Base-by-base conservation (phyloP, 345 rosid species). In the Moringa oleifera region DNA sequence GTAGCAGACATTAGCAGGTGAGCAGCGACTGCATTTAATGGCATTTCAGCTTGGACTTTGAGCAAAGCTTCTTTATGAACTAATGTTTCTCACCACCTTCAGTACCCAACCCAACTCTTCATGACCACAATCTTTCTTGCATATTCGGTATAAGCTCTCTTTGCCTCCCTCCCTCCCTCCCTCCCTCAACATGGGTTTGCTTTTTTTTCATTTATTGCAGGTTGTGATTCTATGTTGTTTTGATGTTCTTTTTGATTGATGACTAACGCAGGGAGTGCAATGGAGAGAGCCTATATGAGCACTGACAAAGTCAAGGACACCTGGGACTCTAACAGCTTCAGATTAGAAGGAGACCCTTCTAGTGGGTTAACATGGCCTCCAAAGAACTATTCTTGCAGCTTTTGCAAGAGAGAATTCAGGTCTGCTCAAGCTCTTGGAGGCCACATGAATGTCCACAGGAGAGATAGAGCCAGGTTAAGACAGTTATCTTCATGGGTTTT, bases 351-450 rank as follows among this genome's bases (percentile, higher is more conserved):
- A 41, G 47, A 41, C 12, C 12, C 6, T 41, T 41, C 47, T 5
- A 15, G 17, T 41, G 47, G 47, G 47, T 41, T 41, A 41, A 41
- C 76, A 63, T 79, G 80, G 85, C 80, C 85, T 60, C 79, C 82
- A 33, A 79, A 78, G 52, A 81, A 80, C 69, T 84, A 81, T 68
- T 57, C 70, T 49, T 84, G 89, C 62, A 81, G 67, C 73, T 84
- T 81, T 64, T 84, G 89, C 62, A 73, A 71, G 64, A 70, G 86
- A 68, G 79, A 75, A 23, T 84, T 84, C 64, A 80, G 61, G 70
- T 79, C 89, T 24, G 89, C 89, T 71, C 89, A 84, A 77, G 89
- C 89, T 49, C 83, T 85, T 55, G 90, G 90, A 20, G 90, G 90
- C n/a, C 90, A 85, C 61, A 85, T 82, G 90, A 85, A 84, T 60